phyloP scores from a whole-genome alignment of 352 stramenopile genomes.

The Aphanomyces cochlioides region DNA sequence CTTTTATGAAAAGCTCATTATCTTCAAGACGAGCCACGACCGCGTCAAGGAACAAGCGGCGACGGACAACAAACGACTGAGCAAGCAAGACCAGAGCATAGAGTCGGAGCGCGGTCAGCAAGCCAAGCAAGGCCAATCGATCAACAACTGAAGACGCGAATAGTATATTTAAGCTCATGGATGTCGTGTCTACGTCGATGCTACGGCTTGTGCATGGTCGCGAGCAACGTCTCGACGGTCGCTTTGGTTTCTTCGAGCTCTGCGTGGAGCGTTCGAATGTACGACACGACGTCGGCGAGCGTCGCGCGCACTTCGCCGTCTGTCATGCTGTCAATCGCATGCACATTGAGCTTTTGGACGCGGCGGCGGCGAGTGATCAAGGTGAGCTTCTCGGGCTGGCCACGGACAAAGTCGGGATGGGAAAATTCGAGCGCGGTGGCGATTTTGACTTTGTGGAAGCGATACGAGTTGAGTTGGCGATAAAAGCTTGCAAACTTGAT shows the following conservation, averaged over 20 bases:
- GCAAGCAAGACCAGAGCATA: neutral
- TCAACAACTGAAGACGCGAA: neutral
- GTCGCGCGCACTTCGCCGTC: constrained; percentile 13
- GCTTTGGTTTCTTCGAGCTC: constrained; percentile 24
- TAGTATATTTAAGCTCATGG: neutral
- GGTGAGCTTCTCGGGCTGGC: constrained; percentile 9
- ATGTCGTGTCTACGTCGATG: neutral
- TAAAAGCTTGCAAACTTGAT: constrained; percentile 94
- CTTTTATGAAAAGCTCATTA: neutral
- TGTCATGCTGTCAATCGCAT: neutral
- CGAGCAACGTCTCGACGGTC: constrained; percentile 3
- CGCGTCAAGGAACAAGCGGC: constrained; percentile 16
- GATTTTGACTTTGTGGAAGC: constrained; percentile 68
- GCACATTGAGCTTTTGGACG: constrained; percentile 6
- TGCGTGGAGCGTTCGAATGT: constrained; percentile 16
- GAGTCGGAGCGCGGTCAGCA: neutral
- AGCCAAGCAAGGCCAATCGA: neutral
- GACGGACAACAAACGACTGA: constrained; percentile 1
- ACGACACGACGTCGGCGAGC: constrained; percentile 9
- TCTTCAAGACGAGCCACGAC: constrained; percentile 17
- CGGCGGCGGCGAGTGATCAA: constrained; percentile 20
- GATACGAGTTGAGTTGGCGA: constrained; percentile 94
- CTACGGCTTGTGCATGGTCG: neutral
- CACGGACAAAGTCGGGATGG: constrained; percentile 25
- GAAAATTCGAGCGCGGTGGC: constrained; percentile 13